A percentile compares a stretch with the other conserved stretches of the same genome.
Conservation (phyloP, 2,329 filamentous ascomycete genomes). For the Claviceps quebecensis region DNA sequence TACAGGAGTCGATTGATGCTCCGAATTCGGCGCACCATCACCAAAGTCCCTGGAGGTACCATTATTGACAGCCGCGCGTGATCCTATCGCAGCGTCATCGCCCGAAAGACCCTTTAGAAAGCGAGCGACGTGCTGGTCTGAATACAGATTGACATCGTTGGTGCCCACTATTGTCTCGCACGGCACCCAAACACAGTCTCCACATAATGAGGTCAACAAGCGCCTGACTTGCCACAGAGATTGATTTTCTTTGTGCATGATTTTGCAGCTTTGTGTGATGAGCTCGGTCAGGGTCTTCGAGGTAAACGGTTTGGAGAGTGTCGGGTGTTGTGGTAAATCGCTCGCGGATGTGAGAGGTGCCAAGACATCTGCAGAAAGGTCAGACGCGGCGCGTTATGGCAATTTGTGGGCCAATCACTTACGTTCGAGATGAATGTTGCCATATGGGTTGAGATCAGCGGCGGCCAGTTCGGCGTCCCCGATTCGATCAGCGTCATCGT, state of each 20-base stretch:
- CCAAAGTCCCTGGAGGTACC: slow-evolving; percentile 8
- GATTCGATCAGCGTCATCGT: slow-evolving; percentile 52
- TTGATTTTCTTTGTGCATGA: slow-evolving; percentile 61
- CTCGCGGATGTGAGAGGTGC: slow-evolving; percentile 62
- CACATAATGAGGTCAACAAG: slow-evolving; percentile 57
- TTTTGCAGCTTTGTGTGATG: slow-evolving; percentile 51
- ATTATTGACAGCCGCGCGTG: slow-evolving; percentile 9
- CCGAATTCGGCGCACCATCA: background rate
- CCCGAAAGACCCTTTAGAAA: slow-evolving; percentile 20
- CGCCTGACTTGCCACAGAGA: slow-evolving; percentile 63
- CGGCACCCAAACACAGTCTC: slow-evolving; percentile 57
- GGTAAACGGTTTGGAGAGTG: slow-evolving; percentile 59
- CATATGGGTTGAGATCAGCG: slow-evolving; percentile 62
- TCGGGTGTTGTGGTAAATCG: slow-evolving; percentile 61
- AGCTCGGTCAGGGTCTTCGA: slow-evolving; percentile 61
- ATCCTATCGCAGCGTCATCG: slow-evolving; percentile 3
- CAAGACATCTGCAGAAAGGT: slow-evolving; percentile 44
- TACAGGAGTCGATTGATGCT: background rate
- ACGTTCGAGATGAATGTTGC: slow-evolving; percentile 59
- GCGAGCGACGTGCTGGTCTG: slow-evolving; percentile 29
- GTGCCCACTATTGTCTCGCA: slow-evolving; percentile 43
- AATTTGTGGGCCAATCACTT: slow-evolving; percentile 16
- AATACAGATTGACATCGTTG: slow-evolving; percentile 41
- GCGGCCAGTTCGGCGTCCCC: slow-evolving; percentile 47
- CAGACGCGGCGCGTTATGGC: slow-evolving; percentile 12